phyloP scores from a whole-genome alignment of 164 flowering plant species.

The Annona squamosa region DNA sequence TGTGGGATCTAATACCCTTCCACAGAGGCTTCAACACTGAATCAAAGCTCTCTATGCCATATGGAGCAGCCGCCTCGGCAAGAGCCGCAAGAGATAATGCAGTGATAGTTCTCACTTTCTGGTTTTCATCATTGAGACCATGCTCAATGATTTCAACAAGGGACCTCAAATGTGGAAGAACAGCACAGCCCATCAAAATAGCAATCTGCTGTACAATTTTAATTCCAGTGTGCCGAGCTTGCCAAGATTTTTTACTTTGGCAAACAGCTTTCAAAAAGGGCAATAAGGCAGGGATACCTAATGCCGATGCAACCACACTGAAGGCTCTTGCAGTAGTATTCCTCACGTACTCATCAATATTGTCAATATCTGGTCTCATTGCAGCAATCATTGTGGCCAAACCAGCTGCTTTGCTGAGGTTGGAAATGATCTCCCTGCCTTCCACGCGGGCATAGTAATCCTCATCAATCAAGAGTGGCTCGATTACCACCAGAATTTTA shows the following conservation, averaged over 20 bases:
- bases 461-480: slow-evolving; percentile 94
- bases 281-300: slow-evolving; percentile 89
- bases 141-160: slow-evolving; percentile 95
- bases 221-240: slow-evolving; percentile 96
- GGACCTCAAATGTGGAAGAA: slow-evolving; percentile 86
- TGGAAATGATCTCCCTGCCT: slow-evolving; percentile 94
- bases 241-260: slow-evolving; percentile 99
- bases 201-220: slow-evolving; percentile 99
- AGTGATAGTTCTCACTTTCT: slow-evolving; percentile 94
- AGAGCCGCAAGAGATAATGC: slow-evolving; percentile 94
- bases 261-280: slow-evolving; percentile 97
- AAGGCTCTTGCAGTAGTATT: slow-evolving; percentile 98
- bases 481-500: slow-evolving; percentile 92
- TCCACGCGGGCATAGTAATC: slow-evolving; percentile 98
- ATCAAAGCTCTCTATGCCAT: slow-evolving; percentile 98
- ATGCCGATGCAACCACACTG: slow-evolving; percentile 98
- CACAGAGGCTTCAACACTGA: slow-evolving; percentile 96
- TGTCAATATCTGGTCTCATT: slow-evolving; percentile 97
- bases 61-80: slow-evolving; percentile 98
- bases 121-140: slow-evolving; percentile 93
- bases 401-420: slow-evolving; percentile 97
- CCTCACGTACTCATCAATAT: slow-evolving; percentile 96
- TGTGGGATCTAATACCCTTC: slow-evolving; percentile 96
- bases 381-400: slow-evolving; percentile 99
- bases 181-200: slow-evolving; percentile 95